Base-by-base conservation (phyloP, 768 basidiomycete genomes). In the Suillus weaverae region DNA sequence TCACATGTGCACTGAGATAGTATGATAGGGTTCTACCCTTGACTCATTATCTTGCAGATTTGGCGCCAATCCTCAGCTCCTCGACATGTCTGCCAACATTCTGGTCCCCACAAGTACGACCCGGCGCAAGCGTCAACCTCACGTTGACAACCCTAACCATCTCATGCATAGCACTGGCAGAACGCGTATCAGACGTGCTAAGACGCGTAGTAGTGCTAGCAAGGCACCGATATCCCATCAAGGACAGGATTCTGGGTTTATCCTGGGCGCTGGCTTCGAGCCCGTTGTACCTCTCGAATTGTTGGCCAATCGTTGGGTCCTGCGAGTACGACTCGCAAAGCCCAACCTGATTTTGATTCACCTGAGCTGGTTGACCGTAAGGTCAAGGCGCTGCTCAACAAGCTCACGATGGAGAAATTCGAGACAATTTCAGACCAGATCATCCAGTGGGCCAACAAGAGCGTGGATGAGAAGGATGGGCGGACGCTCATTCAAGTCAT, bases 331-430 rank as follows among this genome's bases (percentile, higher is more conserved):
- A 76, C 84, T 72, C 87, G 86, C 71, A 72, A 81, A 5, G 71
- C 82, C 39, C 64, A 65, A 18, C 66, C 66, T 5, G 89, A 92
- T 55, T 76, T 80, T 16, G 89, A 93, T 54, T 88, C 91, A 1
- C 89, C 92, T 13, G 94, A 93, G 70, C 78, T 91, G 67, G 93
- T 98, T 35, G 94, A 97, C 70, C 91, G 94, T 60, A 97, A 96
- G 79, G 95, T 97, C 81, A 95, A 91, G 77, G 53, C 82, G 61
- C 80, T 97, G 64, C 89, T 99, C 70, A 97, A 99, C 85, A 97
- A 95, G 80, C 85, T 98, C 43, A 96, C 95, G 20, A 91, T 95
- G 88, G 95, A 98, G 82, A 92, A 91, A 69, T 98, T 98, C 83
- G 93, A 95, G 69, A 89, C 92, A 9, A 97, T 98, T 73, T 96